Base-by-base conservation (phyloP, 2,329 filamentous ascomycete species). In the Malbranchea zuffiana region DNA sequence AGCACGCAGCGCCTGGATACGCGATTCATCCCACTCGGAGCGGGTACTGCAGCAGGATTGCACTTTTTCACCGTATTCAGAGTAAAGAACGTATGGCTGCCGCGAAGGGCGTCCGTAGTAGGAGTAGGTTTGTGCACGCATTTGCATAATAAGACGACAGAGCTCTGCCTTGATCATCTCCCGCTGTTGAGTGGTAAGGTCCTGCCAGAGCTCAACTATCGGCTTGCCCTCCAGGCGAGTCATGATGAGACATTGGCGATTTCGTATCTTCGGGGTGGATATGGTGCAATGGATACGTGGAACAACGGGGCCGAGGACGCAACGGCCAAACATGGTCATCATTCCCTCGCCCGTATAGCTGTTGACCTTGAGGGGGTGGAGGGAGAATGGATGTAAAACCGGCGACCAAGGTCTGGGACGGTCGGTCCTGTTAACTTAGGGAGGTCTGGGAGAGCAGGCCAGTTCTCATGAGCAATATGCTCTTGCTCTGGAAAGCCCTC, bases 21-120 rank as follows among this genome's bases (percentile, higher is more conserved):
- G 42, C 19, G 44, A 46, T 15, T 44, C 34, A 15, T 44, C 44
- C 42, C 44, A 43, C 40, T 46, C 44, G 25, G 33, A 34, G 36
- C 42, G 41, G 23, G 44, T 40, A 19, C 16, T 18, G 25, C 41
- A 44, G 35, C 29, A 40, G 16, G 12, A 6, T 12, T 44, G 24
- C 13, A 3, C 21, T 21, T 44, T 21, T 32, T 11, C 23, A 30
- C 30, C 12, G 26, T 21, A 31, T 32, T 26, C 21, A 10, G 24
- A 15, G 31, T 24, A 26, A 18, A 43, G 21, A 20, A 44, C n/a
- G 21, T 46, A 46, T 23, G 44, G 44, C 32, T 44, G 30, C 20
- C 28, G 28, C 5, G 23, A 15, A 13, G 41, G 44, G 16, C 44
- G 44, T 13, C 44, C 41, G 26, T 44, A 46, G 39, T 46, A 46